Evolutionary conservation across 805 yeast genomes (phyloP).

Genomic region (Aciculoconidium aculeatum): DNA sequence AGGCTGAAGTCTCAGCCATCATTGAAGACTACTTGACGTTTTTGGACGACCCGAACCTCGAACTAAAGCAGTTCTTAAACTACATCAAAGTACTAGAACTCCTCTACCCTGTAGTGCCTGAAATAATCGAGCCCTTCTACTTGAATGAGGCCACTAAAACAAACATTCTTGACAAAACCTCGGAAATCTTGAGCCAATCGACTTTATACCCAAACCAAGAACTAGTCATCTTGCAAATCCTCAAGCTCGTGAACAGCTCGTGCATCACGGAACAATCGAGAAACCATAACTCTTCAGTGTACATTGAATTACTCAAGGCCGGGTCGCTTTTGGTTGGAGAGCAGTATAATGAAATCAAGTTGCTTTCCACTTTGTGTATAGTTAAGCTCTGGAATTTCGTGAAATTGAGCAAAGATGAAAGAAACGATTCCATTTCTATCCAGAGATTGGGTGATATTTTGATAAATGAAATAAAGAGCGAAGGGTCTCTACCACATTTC

Average conservation of each 20-base stretch:
- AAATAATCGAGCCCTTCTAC: constrained; percentile 16
- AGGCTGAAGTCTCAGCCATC: constrained; percentile 10
- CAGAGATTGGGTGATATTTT: constrained; percentile 3
- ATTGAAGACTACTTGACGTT: constrained; percentile 20
- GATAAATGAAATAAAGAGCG: constrained; percentile 2
- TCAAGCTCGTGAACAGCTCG: constrained; percentile 24
- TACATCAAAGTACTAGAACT: constrained; percentile 16
- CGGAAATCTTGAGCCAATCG: constrained; percentile 4
- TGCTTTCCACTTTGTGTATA: constrained; percentile 41
- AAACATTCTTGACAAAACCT: constrained; percentile 11
- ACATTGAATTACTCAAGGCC: constrained; percentile 33
- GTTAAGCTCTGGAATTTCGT: constrained; percentile 54
- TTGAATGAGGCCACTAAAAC: constrained; percentile 14
- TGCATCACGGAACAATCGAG: constrained; percentile 50
- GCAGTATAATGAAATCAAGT: constrained; percentile 14
- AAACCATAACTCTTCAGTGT: constrained; percentile 40
- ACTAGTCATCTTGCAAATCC: constrained; percentile 7
- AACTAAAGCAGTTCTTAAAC: constrained; percentile 13
- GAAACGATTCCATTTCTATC: constrained; percentile 1
- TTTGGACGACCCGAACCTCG: constrained; percentile 6
- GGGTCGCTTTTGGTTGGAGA: constrained; percentile 24
- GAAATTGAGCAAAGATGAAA: constrained; percentile 21
- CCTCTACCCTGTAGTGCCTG: constrained; percentile 26
- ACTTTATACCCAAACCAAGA: constrained; percentile 3
- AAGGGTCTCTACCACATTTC: too few relatives aligned